Conservation (phyloP, 441 rosid genomes). For the Melastoma candidum region DNA sequence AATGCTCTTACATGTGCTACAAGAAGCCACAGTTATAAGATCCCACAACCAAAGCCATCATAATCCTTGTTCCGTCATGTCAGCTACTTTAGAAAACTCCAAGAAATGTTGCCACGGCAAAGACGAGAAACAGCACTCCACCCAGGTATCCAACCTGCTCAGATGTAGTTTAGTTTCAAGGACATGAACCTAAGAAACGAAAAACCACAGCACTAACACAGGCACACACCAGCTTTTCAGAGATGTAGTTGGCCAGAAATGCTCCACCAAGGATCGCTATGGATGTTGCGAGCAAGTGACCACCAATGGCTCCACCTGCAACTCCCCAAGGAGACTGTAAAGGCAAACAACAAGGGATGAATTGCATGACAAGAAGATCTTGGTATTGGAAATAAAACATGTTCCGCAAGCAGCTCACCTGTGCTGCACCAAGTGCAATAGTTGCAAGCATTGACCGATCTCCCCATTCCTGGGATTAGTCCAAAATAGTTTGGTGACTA, state of each 20-base stretch:
- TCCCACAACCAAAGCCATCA: no score
- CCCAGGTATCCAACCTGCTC: constrained; percentile 85
- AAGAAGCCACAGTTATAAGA: no score
- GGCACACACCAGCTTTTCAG: constrained; percentile 70
- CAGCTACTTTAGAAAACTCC: constrained; percentile 54
- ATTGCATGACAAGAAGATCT: not conserved
- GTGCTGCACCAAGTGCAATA: constrained; percentile 94
- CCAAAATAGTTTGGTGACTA: not conserved
- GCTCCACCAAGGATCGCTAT: constrained; percentile 90
- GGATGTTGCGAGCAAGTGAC: constrained; percentile 79
- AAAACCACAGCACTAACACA: not conserved
- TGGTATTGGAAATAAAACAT: no score
- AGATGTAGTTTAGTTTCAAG: constrained; percentile 6
- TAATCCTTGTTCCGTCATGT: no score
- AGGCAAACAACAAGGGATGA: constrained; percentile 2
- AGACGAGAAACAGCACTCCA: constrained; percentile 77
- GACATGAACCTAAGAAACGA: not conserved
- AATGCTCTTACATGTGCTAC: no score
- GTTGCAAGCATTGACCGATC: constrained; percentile 99
- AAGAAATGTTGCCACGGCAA: constrained; percentile 78
- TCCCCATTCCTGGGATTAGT: constrained; percentile 84
- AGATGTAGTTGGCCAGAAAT: constrained; percentile 81
- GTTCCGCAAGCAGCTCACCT: constrained; percentile 29
- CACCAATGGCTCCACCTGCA: constrained; percentile 91
- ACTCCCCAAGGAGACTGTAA: constrained; percentile 93